Base-by-base conservation (phyloP, 805 yeast genomes). In the Wickerhamiella azymoides region DNA sequence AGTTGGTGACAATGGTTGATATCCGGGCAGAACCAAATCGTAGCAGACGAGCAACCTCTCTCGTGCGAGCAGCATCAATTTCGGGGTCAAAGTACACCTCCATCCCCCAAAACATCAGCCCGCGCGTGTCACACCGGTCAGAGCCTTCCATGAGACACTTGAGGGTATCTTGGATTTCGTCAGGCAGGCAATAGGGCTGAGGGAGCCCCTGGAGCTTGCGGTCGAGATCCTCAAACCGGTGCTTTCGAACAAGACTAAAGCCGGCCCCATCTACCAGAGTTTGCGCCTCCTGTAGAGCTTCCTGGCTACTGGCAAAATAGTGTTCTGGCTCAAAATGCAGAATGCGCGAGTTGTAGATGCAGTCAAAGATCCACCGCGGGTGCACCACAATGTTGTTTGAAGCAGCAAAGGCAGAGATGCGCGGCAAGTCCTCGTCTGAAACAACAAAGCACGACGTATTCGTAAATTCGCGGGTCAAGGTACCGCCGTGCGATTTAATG, bases 291-390 rank as follows among this genome's bases (percentile, higher is more conserved):
- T 46, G 48, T 2, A 32, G 19, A 1, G 52, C 30, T 1, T 64
- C 57, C 5, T 67, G 65, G 1, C 14, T 30, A 5, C 71, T 74
- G 42, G 52, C 54, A 21, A 72, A 70, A 33, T 79, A 65, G 54
- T 84, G 80, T 1, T 39, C 40, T 7, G 84, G 81, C 52, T 83
- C 94, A 6, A 81, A 52, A 2, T 69, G 70, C 0, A 84, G 59
- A 1, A 76, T 39, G 2, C 53, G 43, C 1, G 59, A 54, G 11
- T 64, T 57, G 14, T 59, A 55, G 2, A 83, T 62, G 53, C 92
- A 77, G 52, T 83, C 88, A 39, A 76, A 65, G 5, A 84, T 58
- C 94, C 95, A 89, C 26, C 63, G 58, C 0, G 93, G 85, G 43
- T 62, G 69, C 7, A 85, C 57, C 0, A 89, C 66, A 54, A 79